Evolutionary conservation across 495 filamentous ascomycete species (phyloP).

Genomic region (Aspergillus carlsbadensis): DNA sequence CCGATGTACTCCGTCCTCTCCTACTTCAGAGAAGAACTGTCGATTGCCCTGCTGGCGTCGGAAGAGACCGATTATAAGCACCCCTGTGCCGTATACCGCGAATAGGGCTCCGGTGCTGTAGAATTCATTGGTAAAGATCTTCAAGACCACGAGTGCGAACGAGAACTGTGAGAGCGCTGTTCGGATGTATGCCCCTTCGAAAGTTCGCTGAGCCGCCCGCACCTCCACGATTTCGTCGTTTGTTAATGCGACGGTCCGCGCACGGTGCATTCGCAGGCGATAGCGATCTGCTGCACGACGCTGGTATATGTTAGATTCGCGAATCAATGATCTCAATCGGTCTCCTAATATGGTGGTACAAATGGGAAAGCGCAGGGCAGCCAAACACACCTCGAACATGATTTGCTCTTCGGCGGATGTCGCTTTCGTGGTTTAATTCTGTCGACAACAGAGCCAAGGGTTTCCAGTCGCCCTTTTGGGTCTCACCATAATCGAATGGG

Average conservation of each 20-base stretch:
- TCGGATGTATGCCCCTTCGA: conserved; percentile 95
- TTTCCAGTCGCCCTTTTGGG: background rate
- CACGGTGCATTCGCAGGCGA: conserved; percentile 75
- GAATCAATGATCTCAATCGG: background rate
- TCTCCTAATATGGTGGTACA: conserved; percentile 2
- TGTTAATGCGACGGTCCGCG: conserved; percentile 79
- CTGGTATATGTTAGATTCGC: conserved; percentile 21
- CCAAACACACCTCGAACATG: conserved; percentile 39
- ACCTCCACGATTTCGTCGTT: conserved; percentile 86
- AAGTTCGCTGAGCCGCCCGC: conserved; percentile 90
- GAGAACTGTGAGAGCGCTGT: conserved; percentile 93
- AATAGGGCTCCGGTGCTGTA: conserved; percentile 91
- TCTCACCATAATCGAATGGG: conserved; percentile 1
- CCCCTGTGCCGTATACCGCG: conserved; percentile 82
- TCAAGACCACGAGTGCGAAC: conserved; percentile 89
- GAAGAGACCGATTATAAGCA: conserved; percentile 77
- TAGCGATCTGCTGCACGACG: conserved; percentile 50
- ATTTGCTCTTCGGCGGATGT: background rate
- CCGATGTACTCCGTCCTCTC: conserved; percentile 62
- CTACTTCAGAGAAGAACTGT: conserved; percentile 84
- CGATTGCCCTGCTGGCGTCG: conserved; percentile 85
- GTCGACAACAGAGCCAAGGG: background rate
- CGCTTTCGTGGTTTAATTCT: background rate
- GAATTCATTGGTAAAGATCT: conserved; percentile 95
- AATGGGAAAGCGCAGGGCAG: background rate